These are phyloP conservation scores for Neurospora cerealis DNA, from an alignment of 495 filamentous ascomycete species.

Conservation along the genomic window DNA sequence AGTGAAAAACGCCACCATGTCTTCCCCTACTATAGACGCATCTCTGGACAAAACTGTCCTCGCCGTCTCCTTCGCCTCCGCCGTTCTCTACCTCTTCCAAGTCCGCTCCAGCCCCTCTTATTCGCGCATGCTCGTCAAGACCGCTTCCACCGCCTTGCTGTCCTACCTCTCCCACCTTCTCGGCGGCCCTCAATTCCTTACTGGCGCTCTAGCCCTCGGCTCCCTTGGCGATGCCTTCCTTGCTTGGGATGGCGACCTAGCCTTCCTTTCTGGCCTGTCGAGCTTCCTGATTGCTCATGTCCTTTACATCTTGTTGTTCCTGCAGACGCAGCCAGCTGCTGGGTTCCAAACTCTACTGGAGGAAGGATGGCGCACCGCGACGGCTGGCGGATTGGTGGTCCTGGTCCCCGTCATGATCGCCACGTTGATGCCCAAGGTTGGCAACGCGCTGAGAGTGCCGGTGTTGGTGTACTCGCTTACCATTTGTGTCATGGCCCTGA, in stretches of 20 bases:
- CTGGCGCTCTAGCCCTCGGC: constrained; percentile 12
- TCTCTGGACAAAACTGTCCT: constrained; percentile 7
- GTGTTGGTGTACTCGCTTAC: constrained; percentile 42
- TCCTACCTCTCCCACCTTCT: constrained; percentile 2
- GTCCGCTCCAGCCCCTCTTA: constrained; percentile 6
- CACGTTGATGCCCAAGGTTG: constrained; percentile 11
- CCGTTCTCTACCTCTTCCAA: constrained; percentile 10
- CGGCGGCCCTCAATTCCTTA: constrained; percentile 2
- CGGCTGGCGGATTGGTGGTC: not conserved
- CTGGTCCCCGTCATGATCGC: constrained; percentile 7
- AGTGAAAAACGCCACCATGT: not conserved
- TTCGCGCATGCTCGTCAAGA: constrained; percentile 15
- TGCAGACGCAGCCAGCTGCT: not conserved
- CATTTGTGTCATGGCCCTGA: constrained; percentile 30
- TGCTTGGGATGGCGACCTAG: constrained; percentile 13
- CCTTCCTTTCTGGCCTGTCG: constrained; percentile 15
- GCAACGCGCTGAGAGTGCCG: constrained; percentile 34
- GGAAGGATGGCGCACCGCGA: not conserved
- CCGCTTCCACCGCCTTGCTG: constrained; percentile 16
- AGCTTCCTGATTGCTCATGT: constrained; percentile 17
- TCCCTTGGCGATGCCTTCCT: constrained; percentile 19
- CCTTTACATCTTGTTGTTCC: constrained; percentile 16
- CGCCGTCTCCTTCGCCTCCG: constrained; percentile 7
- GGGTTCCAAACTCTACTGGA: not conserved
- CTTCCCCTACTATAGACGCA: not conserved